Base-by-base conservation (phyloP, 805 yeast species). In the Myxozyma nipponensis region DNA sequence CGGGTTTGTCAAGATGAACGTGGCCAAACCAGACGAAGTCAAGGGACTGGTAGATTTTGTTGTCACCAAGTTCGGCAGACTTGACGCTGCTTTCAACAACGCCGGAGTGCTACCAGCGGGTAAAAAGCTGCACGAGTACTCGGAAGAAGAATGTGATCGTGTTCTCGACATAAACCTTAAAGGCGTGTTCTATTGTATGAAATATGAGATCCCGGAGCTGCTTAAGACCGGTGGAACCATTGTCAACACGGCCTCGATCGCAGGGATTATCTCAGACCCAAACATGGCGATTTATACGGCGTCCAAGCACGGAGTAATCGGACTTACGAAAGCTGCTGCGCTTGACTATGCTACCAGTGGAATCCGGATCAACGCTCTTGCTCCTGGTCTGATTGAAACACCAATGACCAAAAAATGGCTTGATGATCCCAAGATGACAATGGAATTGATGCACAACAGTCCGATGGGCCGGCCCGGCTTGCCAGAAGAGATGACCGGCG, bases 71-170 rank as follows among this genome's bases (percentile, higher is more conserved):
- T 87, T 79, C 73, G 95, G 95, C 35, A 79, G 83, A 28, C 81
- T 89, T 49, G 95, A 89, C 68, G 74, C 87, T 19, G 75, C 89
- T 65, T 77, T 89, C 58, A 89, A 89, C 71, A 89, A 89, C 66
- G 96, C 96, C n/a, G 96, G 96, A 4, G 37, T 54, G 83, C 87
- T 54, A 63, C 62, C 67, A 66, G 60, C 54, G 62, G 63, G 36
- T 47, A 61, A 48, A 64, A 63, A 45, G 65, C 62, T 50, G 65
- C 44, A 63, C 9, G 67, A 64, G 26, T 58, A 66, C 47, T 58
- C 61, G 51, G 65, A 66, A 21, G 58, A 55, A n/a, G 69, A 68
- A 38, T 67, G 67, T 68, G 70, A 66, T 46, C 55, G 62, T 38
- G 65, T 69, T 23, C 66, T 67, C 51, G 52, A 56, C 44, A 65